Conservation (phyloP, 1,284 basidiomycete genomes). For the Papiliotrema flavescens region DNA sequence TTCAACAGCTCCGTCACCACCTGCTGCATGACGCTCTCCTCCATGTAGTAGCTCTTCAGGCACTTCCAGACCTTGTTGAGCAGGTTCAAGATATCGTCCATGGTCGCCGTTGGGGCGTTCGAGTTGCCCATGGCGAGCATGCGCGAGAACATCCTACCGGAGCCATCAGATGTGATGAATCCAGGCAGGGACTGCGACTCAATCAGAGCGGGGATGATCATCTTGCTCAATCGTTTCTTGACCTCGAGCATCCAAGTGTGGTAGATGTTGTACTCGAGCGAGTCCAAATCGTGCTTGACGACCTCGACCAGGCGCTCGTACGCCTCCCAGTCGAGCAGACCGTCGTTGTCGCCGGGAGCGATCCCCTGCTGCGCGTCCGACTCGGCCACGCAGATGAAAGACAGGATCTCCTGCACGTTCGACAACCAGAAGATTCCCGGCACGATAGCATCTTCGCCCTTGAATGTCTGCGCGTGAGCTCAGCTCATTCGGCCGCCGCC, state of each 20-base stretch:
- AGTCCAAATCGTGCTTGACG: constrained; percentile 98
- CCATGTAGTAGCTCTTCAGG: constrained; percentile 98
- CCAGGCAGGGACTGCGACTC: constrained; percentile 97
- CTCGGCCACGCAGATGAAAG: constrained; percentile 97
- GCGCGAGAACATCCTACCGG: constrained; percentile 86
- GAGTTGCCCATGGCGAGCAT: constrained; percentile 64
- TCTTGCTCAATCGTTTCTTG: constrained; percentile 93
- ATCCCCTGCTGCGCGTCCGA: constrained; percentile 98
- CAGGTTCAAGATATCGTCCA: constrained; percentile 97
- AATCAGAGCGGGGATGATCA: constrained; percentile 97
- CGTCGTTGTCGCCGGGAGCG: constrained; percentile 91
- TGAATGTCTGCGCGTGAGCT: constrained; percentile 56
- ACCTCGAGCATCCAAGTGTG: constrained; percentile 99
- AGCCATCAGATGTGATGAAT: constrained; percentile 91
- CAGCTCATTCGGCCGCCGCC: not conserved
- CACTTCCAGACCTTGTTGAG: constrained; percentile 99
- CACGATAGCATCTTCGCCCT: constrained; percentile 88
- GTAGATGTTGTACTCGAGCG: constrained; percentile 99
- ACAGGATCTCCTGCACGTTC: constrained; percentile 99
- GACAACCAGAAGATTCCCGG: constrained; percentile 99
- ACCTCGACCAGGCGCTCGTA: constrained; percentile 95
- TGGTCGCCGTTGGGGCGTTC: constrained; percentile 84
- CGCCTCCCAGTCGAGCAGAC: constrained; percentile 94
- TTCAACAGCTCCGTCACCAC: constrained; percentile 95
- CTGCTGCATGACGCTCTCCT: constrained; percentile 95